phyloP scores from a whole-genome alignment of 2,329 filamentous ascomycete genomes.

The Trichoderma pleuroti region DNA sequence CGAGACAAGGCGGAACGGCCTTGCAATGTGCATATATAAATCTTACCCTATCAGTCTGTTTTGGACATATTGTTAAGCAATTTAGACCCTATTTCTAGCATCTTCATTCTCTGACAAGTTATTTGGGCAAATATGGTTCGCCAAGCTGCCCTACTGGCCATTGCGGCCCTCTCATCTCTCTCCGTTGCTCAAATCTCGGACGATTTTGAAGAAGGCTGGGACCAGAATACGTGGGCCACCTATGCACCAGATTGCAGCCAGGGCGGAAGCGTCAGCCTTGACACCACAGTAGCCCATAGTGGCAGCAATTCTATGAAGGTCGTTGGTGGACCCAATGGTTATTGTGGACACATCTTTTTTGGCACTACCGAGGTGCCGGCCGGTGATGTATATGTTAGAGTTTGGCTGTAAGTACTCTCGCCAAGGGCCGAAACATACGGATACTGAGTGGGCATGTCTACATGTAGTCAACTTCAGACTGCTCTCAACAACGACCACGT shows the following conservation, averaged over 20 bases:
- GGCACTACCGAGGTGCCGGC: conserved; percentile 11
- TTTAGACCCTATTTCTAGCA: neutral
- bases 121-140: neutral
- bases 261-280: conserved; percentile 9
- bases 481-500: conserved; percentile 8
- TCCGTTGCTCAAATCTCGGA: conserved; percentile 11
- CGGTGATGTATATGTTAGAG: conserved; percentile 12
- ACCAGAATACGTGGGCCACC: conserved; percentile 8
- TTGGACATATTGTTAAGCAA: neutral
- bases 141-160: neutral
- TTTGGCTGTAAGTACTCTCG: conserved; percentile 9
- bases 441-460: neutral
- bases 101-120: neutral
- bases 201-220: conserved; percentile 1
- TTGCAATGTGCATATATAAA: neutral
- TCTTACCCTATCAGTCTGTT: neutral
- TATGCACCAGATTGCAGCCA: conserved; percentile 3
- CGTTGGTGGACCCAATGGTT: conserved; percentile 13
- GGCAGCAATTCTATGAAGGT: conserved; percentile 14
- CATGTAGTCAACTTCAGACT: conserved; percentile 10
- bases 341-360: conserved; percentile 15
- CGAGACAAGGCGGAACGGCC: neutral
- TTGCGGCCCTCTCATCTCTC: neutral
- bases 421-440: neutral
- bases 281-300: conserved; percentile 13